Conservation (phyloP, 2,329 filamentous ascomycete species). For the Alternaria sp. region DNA sequence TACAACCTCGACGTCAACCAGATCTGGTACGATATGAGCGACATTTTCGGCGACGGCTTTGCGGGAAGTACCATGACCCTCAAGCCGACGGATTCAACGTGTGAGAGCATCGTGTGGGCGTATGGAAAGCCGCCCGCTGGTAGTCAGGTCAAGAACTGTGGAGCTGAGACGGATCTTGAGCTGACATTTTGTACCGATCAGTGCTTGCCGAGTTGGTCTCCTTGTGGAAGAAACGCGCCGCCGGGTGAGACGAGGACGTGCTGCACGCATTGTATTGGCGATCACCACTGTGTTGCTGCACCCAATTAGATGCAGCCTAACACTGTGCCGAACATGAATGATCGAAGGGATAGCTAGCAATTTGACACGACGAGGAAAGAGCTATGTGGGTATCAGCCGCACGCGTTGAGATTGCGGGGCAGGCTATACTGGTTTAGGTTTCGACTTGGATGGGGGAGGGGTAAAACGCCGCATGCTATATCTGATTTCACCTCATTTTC, state of each 20-base stretch:
- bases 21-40: slow-evolving; percentile 42
- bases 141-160: slow-evolving; percentile 35
- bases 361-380: not conserved
- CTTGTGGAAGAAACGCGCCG: slow-evolving; percentile 31
- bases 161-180: slow-evolving; percentile 32
- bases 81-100: slow-evolving; percentile 32
- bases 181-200: slow-evolving; percentile 38
- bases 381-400: not conserved
- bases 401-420: not conserved
- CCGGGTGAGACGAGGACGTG: slow-evolving; percentile 30
- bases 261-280: slow-evolving; percentile 42
- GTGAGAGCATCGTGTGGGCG: slow-evolving; percentile 36
- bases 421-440: not conserved
- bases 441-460: not conserved
- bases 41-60: slow-evolving; percentile 40
- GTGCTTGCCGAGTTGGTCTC: slow-evolving; percentile 44
- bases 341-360: not conserved
- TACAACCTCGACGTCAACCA: slow-evolving; percentile 35
- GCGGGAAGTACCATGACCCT: slow-evolving; percentile 33
- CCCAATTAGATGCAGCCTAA: not conserved
- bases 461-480: not conserved
- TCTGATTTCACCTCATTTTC: not conserved
- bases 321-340: not conserved
- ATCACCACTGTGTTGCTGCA: slow-evolving; percentile 37
- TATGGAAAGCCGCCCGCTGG: slow-evolving; percentile 33